These are phyloP conservation scores for Scedosporium minutisporum DNA, from an alignment of 2,329 filamentous ascomycete species.

Conservation along the genomic window DNA sequence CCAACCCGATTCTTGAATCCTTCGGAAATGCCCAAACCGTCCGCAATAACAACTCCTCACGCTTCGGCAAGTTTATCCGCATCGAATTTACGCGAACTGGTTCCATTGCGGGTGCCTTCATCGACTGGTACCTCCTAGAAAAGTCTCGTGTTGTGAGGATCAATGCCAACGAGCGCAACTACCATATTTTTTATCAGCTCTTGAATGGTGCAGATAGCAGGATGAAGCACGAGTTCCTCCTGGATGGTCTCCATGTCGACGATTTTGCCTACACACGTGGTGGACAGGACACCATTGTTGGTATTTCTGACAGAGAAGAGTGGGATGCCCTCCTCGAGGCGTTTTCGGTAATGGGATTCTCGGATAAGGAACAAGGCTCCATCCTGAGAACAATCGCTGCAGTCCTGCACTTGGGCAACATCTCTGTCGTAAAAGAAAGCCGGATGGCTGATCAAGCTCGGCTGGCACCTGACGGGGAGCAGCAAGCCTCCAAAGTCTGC, in stretches of 20 bases:
- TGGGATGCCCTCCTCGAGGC: slow-evolving; percentile 88
- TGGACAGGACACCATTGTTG: slow-evolving; percentile 83
- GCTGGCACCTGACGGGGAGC: slow-evolving; percentile 63
- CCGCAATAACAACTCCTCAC: slow-evolving; percentile 94
- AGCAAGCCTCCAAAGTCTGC: slow-evolving; percentile 70
- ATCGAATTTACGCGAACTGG: slow-evolving; percentile 87
- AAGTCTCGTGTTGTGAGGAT: slow-evolving; percentile 94
- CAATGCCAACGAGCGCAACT: slow-evolving; percentile 83
- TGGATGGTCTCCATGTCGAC: slow-evolving; percentile 66
- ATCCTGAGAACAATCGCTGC: slow-evolving; percentile 84
- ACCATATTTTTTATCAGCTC: slow-evolving; percentile 95
- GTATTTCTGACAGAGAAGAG: slow-evolving; percentile 82
- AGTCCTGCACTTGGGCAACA: slow-evolving; percentile 87
- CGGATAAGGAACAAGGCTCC: slow-evolving; percentile 68
- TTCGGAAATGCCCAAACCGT: slow-evolving; percentile 98
- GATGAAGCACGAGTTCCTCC: slow-evolving; percentile 66
- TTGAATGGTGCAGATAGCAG: slow-evolving; percentile 68
- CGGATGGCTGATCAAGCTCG: slow-evolving; percentile 84
- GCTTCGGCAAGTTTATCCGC: slow-evolving; percentile 97
- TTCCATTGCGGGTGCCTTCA: slow-evolving; percentile 89
- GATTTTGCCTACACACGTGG: slow-evolving; percentile 88
- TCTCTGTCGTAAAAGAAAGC: slow-evolving; percentile 83
- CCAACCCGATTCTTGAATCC: slow-evolving; percentile 93
- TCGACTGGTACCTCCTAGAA: slow-evolving; percentile 96
- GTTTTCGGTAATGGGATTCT: slow-evolving; percentile 89